These are phyloP conservation scores for Rhodotorula sp. DNA, from an alignment of 1,284 basidiomycete species.

Conservation along the genomic window DNA sequence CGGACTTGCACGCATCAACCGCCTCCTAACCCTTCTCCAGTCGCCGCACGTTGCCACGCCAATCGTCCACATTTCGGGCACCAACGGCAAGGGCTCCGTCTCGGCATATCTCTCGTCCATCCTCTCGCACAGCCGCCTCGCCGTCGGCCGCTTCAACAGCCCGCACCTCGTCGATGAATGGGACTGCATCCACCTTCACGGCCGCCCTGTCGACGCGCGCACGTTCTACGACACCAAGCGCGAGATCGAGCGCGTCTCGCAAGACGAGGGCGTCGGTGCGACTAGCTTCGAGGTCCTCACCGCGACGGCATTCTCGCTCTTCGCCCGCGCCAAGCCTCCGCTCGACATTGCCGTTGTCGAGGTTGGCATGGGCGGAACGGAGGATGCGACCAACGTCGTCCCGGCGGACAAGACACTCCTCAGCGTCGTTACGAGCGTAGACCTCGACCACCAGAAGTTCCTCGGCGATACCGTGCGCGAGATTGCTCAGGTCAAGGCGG, in stretches of 20 bases:
- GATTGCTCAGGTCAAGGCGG: constrained; percentile 82
- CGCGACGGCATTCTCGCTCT: constrained; percentile 70
- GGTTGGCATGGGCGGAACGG: constrained; percentile 89
- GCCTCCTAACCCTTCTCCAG: constrained; percentile 61
- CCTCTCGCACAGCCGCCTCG: constrained; percentile 61
- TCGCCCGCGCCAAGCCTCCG: constrained; percentile 59
- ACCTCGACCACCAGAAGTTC: constrained; percentile 89
- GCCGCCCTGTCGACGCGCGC: constrained; percentile 48
- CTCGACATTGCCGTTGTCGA: constrained; percentile 86
- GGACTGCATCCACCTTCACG: constrained; percentile 74
- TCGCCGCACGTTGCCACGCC: constrained; percentile 69
- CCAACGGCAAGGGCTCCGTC: constrained; percentile 96
- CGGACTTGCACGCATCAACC: constrained; percentile 68
- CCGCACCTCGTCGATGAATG: constrained; percentile 81
- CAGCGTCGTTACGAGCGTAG: constrained; percentile 80
- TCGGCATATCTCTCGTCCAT: constrained; percentile 80
- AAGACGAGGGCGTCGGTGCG: constrained; percentile 53
- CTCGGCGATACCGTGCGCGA: constrained; percentile 73
- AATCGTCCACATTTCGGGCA: constrained; percentile 89
- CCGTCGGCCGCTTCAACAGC: constrained; percentile 84
- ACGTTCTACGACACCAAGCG: constrained; percentile 60
- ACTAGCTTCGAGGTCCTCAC: constrained; percentile 85
- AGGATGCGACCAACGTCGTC: constrained; percentile 92
- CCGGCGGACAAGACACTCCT: constrained; percentile 68
- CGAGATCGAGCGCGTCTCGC: constrained; percentile 56